A percentile compares a stretch with the other conserved stretches of the same genome.
Evolutionary conservation across 768 basidiomycete species (phyloP).

Genomic region (Sistotremastrum suecicum): DNA sequence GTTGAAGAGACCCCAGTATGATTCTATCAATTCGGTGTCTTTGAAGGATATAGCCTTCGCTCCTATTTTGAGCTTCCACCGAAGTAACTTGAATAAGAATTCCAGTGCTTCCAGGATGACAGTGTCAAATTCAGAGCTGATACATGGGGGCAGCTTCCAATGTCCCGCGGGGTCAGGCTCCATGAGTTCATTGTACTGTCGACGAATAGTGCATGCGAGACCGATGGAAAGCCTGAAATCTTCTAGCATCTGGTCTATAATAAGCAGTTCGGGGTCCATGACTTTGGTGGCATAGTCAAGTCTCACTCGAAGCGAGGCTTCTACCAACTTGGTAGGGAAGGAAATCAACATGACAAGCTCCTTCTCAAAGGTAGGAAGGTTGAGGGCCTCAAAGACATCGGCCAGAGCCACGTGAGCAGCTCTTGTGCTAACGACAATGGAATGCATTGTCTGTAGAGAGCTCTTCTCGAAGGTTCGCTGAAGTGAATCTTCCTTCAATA

Average conservation of each 20-base stretch:
- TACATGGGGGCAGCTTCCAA: conserved; percentile 83
- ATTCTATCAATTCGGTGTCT: conserved; percentile 95
- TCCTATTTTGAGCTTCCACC: conserved; percentile 91
- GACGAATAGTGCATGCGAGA: conserved; percentile 87
- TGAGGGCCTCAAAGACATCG: conserved; percentile 68
- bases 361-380: conserved; percentile 79
- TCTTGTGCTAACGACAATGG: conserved; percentile 74
- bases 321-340: conserved; percentile 91
- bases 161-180: conserved; percentile 73
- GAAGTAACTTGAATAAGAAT: conserved; percentile 86
- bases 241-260: conserved; percentile 89
- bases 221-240: conserved; percentile 86
- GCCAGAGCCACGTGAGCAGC: conserved; percentile 75
- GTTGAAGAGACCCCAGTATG: conserved; percentile 90
- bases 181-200: conserved; percentile 87
- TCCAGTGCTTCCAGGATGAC: conserved; percentile 79
- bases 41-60: conserved; percentile 90
- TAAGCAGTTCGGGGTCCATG: conserved; percentile 75
- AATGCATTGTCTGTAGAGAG: conserved; percentile 74
- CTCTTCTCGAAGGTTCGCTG: conserved; percentile 89
- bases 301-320: conserved; percentile 80
- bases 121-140: conserved; percentile 79
- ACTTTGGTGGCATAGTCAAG: conserved; percentile 81
- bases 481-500: conserved; percentile 93
- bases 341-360: conserved; percentile 85